Base-by-base conservation (phyloP, 2,329 filamentous ascomycete genomes). In the Sporothrix sp. region DNA sequence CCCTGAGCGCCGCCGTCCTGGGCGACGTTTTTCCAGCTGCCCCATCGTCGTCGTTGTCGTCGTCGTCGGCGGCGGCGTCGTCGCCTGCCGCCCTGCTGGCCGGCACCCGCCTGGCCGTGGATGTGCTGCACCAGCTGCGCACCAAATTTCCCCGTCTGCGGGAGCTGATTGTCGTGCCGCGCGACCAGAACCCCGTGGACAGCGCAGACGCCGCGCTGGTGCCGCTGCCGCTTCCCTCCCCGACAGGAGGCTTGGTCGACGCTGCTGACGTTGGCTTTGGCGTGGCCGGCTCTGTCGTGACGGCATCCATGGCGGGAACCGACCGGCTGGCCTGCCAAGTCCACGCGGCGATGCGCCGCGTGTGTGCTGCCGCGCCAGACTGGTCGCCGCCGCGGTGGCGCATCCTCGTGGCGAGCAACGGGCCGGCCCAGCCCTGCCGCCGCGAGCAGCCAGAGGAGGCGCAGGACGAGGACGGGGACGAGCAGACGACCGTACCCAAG, bases 1-100 rank as follows among this genome's bases (percentile, higher is more conserved):
- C 73, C 30, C 62, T 76, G 49, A 72, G 67, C 57, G 72, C 73
- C 53, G 62, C 63, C 3, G 60, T 75, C 18, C 68, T 74, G 30
- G 52, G 55, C 44, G 48, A 45, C 16, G 28, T 20, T 2, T 2
- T n/a, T 16, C 11, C 30, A 25, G 11, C 40, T 18, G 37, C 35
- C 1, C 18, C 25, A 10, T n/a, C 25, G 10, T 30, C 37, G 1
- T 35, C 23, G 4, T 32, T 33, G 18, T 23, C 42, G 4, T 27
- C 14, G 13, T 8, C 47, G 7, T 18, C 8, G 7, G 28, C 23
- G 59, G 62, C 63, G n/a, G 66, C 69, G 1, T 65, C 67, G 30
- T n/a, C n/a, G n/a, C n/a, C n/a, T n/a, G n/a, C n/a, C n/a, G n/a
- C n/a, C n/a, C n/a, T n/a, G n/a, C n/a, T n/a, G 25, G 25, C 25